Evolutionary conservation across 441 rosid genomes (phyloP).

Genomic region (Syzygium syzygioides): DNA sequence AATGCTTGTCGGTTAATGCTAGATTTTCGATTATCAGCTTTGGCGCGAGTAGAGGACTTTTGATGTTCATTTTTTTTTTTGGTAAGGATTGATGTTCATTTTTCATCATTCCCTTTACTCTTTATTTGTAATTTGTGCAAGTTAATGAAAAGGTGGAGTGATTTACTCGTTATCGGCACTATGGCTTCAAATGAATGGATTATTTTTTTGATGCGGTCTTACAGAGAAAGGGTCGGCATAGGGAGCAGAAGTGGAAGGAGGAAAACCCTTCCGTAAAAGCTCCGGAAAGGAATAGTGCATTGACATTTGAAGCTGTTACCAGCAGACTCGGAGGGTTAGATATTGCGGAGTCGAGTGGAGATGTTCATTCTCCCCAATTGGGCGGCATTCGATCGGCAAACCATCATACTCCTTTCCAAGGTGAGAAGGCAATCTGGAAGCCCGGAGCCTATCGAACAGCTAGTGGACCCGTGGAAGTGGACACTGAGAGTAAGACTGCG

Average conservation of each 20-base stretch:
- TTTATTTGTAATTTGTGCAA: background rate
- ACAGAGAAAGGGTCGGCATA: constrained; percentile 29
- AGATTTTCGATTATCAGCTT: background rate
- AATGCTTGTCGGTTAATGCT: background rate
- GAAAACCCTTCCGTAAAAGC: constrained; percentile 15
- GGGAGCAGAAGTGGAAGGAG: constrained; percentile 27
- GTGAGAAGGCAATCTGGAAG: constrained; percentile 34
- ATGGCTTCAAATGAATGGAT: background rate
- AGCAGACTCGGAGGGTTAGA: constrained; percentile 36
- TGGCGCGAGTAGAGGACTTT: background rate
- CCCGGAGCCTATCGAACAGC: constrained; percentile 54
- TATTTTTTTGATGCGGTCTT: background rate
- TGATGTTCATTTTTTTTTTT: background rate
- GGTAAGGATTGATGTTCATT: background rate
- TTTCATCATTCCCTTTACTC: background rate
- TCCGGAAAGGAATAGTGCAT: constrained; percentile 11
- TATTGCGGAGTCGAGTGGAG: constrained; percentile 31
- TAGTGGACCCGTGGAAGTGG: constrained; percentile 24
- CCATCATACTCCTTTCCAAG: constrained; percentile 5
- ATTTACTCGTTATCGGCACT: background rate
- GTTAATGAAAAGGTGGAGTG: background rate
- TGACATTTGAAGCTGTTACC: constrained; percentile 25
- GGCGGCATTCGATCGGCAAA: constrained; percentile 11
- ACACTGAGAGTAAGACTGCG: constrained; percentile 14
- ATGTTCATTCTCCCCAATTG: constrained; percentile 6